Base-by-base conservation (phyloP, 192 early-diverging fungal species). In the Coemansia sp. region DNA sequence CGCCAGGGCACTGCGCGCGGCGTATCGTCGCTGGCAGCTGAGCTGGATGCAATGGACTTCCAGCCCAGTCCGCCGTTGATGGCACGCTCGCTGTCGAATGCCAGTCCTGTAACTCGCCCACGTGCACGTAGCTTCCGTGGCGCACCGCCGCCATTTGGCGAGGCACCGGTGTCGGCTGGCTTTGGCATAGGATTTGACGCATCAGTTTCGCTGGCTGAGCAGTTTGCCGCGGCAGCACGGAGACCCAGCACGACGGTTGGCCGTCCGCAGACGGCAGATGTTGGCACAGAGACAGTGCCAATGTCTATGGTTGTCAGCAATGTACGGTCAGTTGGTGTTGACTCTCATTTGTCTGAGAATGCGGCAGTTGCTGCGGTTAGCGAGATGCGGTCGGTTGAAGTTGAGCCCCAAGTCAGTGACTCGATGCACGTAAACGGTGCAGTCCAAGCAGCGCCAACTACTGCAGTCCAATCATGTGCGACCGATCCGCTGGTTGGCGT, bases 141-240 rank as follows among this genome's bases (percentile, higher is more conserved):
- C 1, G 46, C 46, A 18, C 51, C 64, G 49, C 60, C 63, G 21
- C 76, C 76, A 10, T 73, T 78, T 60, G 62, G 60, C 17, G 76
- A 78, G 21, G 21, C 31, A 6, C 44, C 59, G 37, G 51, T 34
- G 48, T 55, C 53, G 53, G 21, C 53, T 11, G 70, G 59, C 14
- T 78, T 78, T 68, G 76, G 70, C 9, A 64, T 78, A 25, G 67
- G 76, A 15, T 79, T 63, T 23, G 71, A 66, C 23, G 66, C 60
- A 23, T 73, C 76, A 0, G 67, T 79, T 10, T 67, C 53, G 1
- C 42, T 79, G 57, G 76, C 76, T 4, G 76, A 68, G 67, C 76
- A 79, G 57, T 54, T 79, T 44, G 67, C 71, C 0, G 61, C 64
- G 7, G 66, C 71, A 1, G 63, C 67, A 18, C 61, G 60, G 20